Percentiles rank a stretch among this genome's conserved stretches.
Conservation (phyloP, 1,139 yeast genomes). For the Protomyces gravidus region DNA sequence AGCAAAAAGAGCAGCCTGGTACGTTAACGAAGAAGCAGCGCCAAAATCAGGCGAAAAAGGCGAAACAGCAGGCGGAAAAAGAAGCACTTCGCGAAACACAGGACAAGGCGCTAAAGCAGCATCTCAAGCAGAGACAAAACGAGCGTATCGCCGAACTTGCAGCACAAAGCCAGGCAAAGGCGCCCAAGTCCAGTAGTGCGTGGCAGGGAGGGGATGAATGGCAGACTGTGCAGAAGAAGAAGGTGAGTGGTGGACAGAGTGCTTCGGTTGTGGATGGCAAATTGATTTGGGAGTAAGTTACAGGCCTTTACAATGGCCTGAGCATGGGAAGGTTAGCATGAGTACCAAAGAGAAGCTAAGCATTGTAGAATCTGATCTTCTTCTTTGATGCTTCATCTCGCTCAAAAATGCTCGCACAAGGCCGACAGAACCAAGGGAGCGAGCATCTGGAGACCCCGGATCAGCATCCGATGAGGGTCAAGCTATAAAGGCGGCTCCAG, state of each 20-base stretch:
- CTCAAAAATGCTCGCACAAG: no score
- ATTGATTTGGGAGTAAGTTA: constrained; percentile 19
- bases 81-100: constrained; percentile 6
- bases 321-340: no score
- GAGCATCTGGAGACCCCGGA: no score
- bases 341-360: no score
- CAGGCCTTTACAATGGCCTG: no score
- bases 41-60: constrained; percentile 25
- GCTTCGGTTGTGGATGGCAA: background rate
- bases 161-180: background rate
- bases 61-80: constrained; percentile 17
- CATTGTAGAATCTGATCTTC: no score
- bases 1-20: background rate
- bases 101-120: constrained; percentile 5
- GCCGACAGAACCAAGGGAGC: no score
- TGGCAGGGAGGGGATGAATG: constrained; percentile 12
- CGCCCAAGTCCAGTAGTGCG: constrained; percentile 1
- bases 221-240: constrained; percentile 18
- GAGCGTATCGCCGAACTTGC: constrained; percentile 8
- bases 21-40: constrained; percentile 21
- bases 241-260: background rate
- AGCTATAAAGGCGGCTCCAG: no score
- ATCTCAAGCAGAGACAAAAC: constrained; percentile 1
- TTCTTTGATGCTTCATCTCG: no score
- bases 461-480: no score